Evolutionary conservation across 1,284 basidiomycete genomes (phyloP), one percentile per base, ranked within the genome.

Genomic region (Heterobasidion annosum): DNA sequence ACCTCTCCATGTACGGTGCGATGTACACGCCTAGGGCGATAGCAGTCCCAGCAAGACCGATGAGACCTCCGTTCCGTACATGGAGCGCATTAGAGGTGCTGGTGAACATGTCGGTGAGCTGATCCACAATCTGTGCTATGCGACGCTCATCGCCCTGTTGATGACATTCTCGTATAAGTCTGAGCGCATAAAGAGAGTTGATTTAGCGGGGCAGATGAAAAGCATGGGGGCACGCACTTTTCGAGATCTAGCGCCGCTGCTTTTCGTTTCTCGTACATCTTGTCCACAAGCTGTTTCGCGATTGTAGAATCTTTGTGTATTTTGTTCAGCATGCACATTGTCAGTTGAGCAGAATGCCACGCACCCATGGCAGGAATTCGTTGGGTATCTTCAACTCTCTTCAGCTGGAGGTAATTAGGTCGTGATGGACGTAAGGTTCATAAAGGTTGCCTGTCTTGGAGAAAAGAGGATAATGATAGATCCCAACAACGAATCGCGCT

Each of bases 231-330:
- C 18, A 50, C 74, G 60, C 68, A 94, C 90, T 94, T 96, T 75
- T 98, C 95, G 51, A 98, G 81, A 57, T 98, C 95, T 54, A 98
- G 83, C 1, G 96, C 95, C 3, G 95, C 93, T 8, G 91, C 86
- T 73, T 98, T 98, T 58, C 97, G 84, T 73, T 93, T 92, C 76
- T 98, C 96, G 67, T 98, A 93, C 69, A 91, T 85, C 75, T 91
- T 89, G 79, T 91, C 88, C 53, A 89, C 79, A 56, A 91, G 73
- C 67, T 90, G 88, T 66, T 85, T 86, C 48, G 84, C 73, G 48
- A 87, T 78, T 57, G 80, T 75, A 54, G 79, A 70, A 62, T 88
- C 85, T 88, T 60, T 32, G 19, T 5, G 13, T 15, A 32, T 18
- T 18, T 10, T 47, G 18, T 25, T 44, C 3, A 50, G 37, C 34